Evolutionary conservation across 176 grass and related monocot genomes (phyloP).

Genomic region (Phyllostachys edulis): DNA sequence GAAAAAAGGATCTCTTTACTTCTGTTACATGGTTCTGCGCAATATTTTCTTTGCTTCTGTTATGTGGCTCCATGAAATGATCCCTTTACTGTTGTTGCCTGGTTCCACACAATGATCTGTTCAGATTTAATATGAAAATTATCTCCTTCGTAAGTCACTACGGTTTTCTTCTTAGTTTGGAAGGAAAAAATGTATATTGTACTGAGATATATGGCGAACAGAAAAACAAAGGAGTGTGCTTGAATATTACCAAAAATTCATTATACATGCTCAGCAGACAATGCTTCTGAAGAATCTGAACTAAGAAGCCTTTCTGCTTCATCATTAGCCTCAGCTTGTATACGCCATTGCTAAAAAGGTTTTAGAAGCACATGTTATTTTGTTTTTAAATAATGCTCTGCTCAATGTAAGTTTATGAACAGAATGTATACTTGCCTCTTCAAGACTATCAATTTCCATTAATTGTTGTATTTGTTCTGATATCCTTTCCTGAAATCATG

Average conservation of each 20-base stretch:
- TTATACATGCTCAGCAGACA: constrained; percentile 48
- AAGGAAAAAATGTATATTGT: background rate
- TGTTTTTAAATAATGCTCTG: background rate
- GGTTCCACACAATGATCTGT: background rate
- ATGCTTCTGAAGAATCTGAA: constrained; percentile 59
- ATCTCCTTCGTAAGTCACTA: background rate
- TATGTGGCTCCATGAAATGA: background rate
- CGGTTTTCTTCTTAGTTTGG: background rate
- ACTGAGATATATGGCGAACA: background rate
- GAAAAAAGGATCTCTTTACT: background rate
- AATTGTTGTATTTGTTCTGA: constrained; percentile 91
- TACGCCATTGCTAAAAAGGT: constrained; percentile 76
- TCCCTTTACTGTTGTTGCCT: background rate
- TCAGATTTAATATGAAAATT: background rate
- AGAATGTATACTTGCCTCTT: constrained; percentile 69
- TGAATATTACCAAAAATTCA: constrained; percentile 33
- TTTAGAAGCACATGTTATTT: constrained; percentile 34
- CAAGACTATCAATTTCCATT: constrained; percentile 98
- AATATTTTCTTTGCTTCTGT: background rate
- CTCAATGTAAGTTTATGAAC: background rate
- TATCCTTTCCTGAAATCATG: constrained; percentile 71
- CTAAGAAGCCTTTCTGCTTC: constrained; percentile 95
- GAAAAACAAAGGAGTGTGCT: background rate
- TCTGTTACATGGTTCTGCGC: background rate
- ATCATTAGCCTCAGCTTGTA: constrained; percentile 98